These are phyloP conservation scores for Fusarium caatingaense DNA, from an alignment of 2,329 filamentous ascomycete species.

Conservation along the genomic window DNA sequence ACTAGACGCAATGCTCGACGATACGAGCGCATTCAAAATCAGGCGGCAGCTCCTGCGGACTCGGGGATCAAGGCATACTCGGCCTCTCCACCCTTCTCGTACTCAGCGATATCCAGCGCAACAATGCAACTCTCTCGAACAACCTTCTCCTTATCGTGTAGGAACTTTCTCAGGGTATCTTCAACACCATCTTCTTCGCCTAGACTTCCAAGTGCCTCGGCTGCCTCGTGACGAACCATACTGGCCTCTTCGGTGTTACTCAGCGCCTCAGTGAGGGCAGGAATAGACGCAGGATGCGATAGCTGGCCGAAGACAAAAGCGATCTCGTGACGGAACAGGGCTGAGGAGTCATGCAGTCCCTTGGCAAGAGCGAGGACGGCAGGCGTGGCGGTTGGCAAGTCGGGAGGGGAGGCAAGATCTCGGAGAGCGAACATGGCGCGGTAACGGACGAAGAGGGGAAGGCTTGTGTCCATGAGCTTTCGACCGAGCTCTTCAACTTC, in stretches of 20 bases:
- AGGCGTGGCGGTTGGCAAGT: slow-evolving; percentile 88
- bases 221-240: slow-evolving; percentile 98
- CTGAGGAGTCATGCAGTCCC: slow-evolving; percentile 86
- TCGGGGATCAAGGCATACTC: slow-evolving; percentile 94
- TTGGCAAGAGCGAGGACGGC: slow-evolving; percentile 87
- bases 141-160: slow-evolving; percentile 91
- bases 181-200: slow-evolving; percentile 95
- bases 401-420: slow-evolving; percentile 92
- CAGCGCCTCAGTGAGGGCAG: slow-evolving; percentile 82
- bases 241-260: slow-evolving; percentile 84
- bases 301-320: slow-evolving; percentile 98
- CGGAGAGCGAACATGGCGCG: slow-evolving; percentile 97
- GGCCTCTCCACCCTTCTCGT: slow-evolving; percentile 86
- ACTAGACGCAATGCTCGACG: slow-evolving; percentile 54
- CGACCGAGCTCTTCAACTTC: slow-evolving; percentile 80
- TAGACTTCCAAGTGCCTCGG: slow-evolving; percentile 92
- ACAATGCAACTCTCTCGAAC: slow-evolving; percentile 96
- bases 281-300: slow-evolving; percentile 95
- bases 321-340: slow-evolving; percentile 96
- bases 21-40: slow-evolving; percentile 38
- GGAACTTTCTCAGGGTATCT: slow-evolving; percentile 81
- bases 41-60: slow-evolving; percentile 57
- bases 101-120: slow-evolving; percentile 97
- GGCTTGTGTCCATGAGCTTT: slow-evolving; percentile 79
- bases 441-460: slow-evolving; percentile 91